Evolutionary conservation across 441 rosid genomes (phyloP), one percentile per base, ranked within the genome.

Genomic region (Adansonia rubrostipa): DNA sequence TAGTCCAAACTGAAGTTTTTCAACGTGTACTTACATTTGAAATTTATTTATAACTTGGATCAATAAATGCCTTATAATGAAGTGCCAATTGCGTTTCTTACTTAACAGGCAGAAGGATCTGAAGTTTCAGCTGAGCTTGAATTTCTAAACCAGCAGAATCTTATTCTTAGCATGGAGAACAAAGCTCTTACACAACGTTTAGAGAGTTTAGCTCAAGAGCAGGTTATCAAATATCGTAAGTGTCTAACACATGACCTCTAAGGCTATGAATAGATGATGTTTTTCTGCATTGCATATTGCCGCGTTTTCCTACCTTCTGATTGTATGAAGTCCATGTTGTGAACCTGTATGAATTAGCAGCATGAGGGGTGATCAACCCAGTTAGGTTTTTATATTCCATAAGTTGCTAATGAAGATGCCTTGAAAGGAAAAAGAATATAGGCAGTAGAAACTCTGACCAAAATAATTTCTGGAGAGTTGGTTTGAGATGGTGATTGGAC

Each of bases 151-250:
- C 98, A 95, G 85, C 88, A 90, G 80, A 87, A 90, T 85, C 96
- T 95, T 80, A 92, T 97, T 83, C 83, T 97, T 77, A 92, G 89
- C 88, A 85, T 97, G 99, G 99, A 97, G 90, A 97, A 97, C 86
- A 93, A 97, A 91, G 91, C 99, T 80, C 96, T 97, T 77, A 90
- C 88, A 85, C 98, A 92, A 64, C 93, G 99, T 3, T 76, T 97
- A 45, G 99, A 97, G 80, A 95, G 82, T 81, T 78, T 95, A 81
- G 87, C 97, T 74, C 97, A 92, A 78, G 99, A 95, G 87, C 89
- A 95, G 81, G 87, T 89, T 75, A 95, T 97, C 83, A 95, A 95
- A 88, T 87, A 85, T 78, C 77, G 98, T 94, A 84, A 87, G 97
- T 86, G 58, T 84, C 80, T 80, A 17, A 44, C 40, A 63, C 24